phyloP scores from a whole-genome alignment of 2,329 filamentous ascomycete species.

The Ceratocystis albifundus region DNA sequence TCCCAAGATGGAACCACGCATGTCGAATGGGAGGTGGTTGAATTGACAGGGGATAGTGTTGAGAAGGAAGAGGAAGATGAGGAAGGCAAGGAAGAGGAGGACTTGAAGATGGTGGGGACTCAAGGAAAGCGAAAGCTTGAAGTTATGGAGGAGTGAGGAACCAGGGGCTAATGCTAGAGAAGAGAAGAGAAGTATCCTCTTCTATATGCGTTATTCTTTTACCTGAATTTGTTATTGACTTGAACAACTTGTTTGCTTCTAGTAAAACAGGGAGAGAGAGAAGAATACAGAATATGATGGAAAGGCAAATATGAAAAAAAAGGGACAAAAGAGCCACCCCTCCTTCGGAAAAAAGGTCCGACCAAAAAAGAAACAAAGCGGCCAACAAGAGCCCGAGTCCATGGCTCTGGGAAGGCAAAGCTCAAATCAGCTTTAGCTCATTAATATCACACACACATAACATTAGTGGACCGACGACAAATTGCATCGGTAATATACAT shows the following conservation, averaged over 20 bases:
- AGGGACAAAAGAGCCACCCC: background rate
- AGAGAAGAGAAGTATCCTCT: background rate
- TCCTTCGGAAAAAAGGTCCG: background rate
- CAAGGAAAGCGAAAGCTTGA: constrained; percentile 7
- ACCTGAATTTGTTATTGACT: background rate
- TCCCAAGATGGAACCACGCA: constrained; percentile 52
- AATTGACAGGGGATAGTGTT: constrained; percentile 48
- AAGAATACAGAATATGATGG: background rate
- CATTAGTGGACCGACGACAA: background rate
- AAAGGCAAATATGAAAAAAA: background rate
- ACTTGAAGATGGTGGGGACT: background rate
- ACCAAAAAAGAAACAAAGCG: background rate
- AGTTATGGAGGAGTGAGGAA: background rate
- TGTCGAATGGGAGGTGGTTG: constrained; percentile 75
- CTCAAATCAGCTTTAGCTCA: constrained; percentile 4
- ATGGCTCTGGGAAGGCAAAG: background rate
- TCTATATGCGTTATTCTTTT: background rate
- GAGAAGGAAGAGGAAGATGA: background rate
- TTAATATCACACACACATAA: constrained; percentile 1
- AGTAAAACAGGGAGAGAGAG: background rate
- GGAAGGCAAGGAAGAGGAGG: background rate
- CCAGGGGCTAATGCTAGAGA: too few relatives aligned
- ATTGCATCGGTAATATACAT: too few relatives aligned
- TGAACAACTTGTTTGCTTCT: background rate
- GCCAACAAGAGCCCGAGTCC: background rate